Percentiles rank a stretch among this genome's conserved stretches.
Conservation (phyloP, 495 filamentous ascomycete genomes). For the Apodospora peruviana region DNA sequence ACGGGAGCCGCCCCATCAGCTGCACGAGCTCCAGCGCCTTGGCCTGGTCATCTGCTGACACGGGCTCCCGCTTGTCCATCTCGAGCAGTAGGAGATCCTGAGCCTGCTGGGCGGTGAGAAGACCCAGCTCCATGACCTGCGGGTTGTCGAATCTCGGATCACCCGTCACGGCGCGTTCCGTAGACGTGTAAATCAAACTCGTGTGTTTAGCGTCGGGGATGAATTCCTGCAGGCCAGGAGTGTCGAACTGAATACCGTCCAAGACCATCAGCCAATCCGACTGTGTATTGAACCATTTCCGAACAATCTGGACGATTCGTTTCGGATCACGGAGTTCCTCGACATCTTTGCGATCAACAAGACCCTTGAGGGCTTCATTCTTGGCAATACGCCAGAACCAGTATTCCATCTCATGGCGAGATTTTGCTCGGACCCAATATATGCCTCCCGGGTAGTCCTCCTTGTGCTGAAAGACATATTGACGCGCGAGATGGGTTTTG, state of each 20-base stretch:
- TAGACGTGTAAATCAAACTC: slow-evolving; percentile 73
- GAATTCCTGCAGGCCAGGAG: slow-evolving; percentile 56
- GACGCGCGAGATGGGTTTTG: slow-evolving; percentile 75
- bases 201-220: slow-evolving; percentile 65
- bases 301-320: slow-evolving; percentile 56
- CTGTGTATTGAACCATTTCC: slow-evolving; percentile 64
- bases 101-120: slow-evolving; percentile 46
- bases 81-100: slow-evolving; percentile 42
- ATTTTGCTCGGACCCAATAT: slow-evolving; percentile 75
- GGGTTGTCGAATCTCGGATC: slow-evolving; percentile 69
- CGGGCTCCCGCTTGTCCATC: slow-evolving; percentile 54
- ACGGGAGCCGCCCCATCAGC: slow-evolving; percentile 64
- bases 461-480: slow-evolving; percentile 69
- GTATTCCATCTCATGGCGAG: slow-evolving; percentile 54
- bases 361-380: slow-evolving; percentile 51
- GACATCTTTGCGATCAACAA: slow-evolving; percentile 23
- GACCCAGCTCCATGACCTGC: slow-evolving; percentile 59
- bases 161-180: slow-evolving; percentile 59
- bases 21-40: slow-evolving; percentile 63
- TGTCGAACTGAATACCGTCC: slow-evolving; percentile 68
- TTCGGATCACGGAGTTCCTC: slow-evolving; percentile 41
- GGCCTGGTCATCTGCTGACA: slow-evolving; percentile 49
- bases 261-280: slow-evolving; percentile 71
- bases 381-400: slow-evolving; percentile 74
- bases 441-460: slow-evolving; percentile 67